Percentiles rank a stretch among this genome's conserved stretches.
These are phyloP conservation scores for Cladophialophora bantiana DNA, from an alignment of 2,329 filamentous ascomycete species.

Conservation along the genomic window DNA sequence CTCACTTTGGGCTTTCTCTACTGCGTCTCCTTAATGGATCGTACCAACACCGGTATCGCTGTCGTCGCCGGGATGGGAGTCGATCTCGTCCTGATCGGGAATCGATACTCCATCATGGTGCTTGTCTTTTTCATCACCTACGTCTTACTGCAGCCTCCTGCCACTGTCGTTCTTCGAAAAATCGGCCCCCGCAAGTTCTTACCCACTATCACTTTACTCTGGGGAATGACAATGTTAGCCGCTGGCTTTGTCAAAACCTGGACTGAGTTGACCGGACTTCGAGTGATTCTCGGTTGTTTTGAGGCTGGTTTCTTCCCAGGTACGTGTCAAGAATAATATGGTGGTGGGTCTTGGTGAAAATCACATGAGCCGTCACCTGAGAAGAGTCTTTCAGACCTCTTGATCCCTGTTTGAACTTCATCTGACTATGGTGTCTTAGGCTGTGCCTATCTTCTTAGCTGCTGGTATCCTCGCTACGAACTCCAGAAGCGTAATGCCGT, in stretches of 20 bases:
- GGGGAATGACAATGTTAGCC: conserved; percentile 46
- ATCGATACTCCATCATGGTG: conserved; percentile 66
- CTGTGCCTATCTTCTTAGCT: conserved; percentile 74
- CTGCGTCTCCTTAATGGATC: conserved; percentile 80
- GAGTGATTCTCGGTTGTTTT: conserved; percentile 20
- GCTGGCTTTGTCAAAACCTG: conserved; percentile 31
- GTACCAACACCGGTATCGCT: conserved; percentile 76
- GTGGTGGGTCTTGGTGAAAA: conserved; percentile 71
- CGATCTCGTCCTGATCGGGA: conserved; percentile 34
- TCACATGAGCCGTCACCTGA: conserved; percentile 66
- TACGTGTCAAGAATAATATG: conserved; percentile 34
- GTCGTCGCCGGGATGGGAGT: conserved; percentile 67
- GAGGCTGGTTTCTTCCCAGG: conserved; percentile 32
- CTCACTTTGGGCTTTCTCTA: conserved; percentile 71
- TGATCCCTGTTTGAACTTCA: background rate
- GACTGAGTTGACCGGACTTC: conserved; percentile 13
- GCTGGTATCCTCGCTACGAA: conserved; percentile 67
- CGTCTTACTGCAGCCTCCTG: conserved; percentile 73
- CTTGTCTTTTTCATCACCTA: conserved; percentile 79
- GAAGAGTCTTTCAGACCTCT: conserved; percentile 44
- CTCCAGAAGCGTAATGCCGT: conserved; percentile 50
- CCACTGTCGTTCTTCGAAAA: conserved; percentile 71
- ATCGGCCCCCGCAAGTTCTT: conserved; percentile 56
- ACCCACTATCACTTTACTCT: conserved; percentile 13
- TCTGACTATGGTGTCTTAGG: conserved; percentile 65